Conservation (phyloP, 2,329 filamentous ascomycete species). For the Diaporthe longicolla region DNA sequence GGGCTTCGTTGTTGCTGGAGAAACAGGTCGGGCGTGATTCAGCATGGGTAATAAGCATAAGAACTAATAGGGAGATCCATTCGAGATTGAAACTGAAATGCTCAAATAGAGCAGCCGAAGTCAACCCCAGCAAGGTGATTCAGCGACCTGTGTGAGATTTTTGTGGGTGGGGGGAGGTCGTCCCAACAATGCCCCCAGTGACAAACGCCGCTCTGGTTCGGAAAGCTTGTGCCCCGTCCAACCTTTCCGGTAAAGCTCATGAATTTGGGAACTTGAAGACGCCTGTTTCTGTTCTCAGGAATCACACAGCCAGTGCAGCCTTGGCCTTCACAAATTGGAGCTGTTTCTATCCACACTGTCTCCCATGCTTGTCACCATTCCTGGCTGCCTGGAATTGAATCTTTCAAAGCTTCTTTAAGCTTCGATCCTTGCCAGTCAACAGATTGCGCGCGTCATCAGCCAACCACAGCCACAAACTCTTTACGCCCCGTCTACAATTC, state of each 20-base stretch:
- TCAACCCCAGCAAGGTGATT: not conserved
- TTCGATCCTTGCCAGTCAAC: not conserved
- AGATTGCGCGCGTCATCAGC: too few relatives aligned
- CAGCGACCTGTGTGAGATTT: not conserved
- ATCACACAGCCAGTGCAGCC: not conserved
- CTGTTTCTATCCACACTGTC: not conserved
- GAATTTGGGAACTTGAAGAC: not conserved
- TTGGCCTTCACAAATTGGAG: not conserved
- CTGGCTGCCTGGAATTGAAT: not conserved
- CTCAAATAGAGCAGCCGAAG: too few relatives aligned
- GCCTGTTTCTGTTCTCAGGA: not conserved
- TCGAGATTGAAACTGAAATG: not conserved
- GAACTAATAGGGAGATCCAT: not conserved
- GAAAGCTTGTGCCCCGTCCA: not conserved
- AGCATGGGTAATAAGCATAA: conserved; percentile 1
- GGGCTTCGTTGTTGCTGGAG: not conserved
- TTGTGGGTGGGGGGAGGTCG: too few relatives aligned
- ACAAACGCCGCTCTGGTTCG: not conserved
- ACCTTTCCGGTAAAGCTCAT: not conserved
- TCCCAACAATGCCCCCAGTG: not conserved
- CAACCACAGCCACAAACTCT: not conserved
- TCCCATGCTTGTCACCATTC: not conserved
- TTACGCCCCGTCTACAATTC: not conserved
- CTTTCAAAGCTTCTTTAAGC: not conserved
- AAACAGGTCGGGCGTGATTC: not conserved